Conservation (phyloP, 2,329 filamentous ascomycete genomes). For the Niveomyces coronatus region DNA sequence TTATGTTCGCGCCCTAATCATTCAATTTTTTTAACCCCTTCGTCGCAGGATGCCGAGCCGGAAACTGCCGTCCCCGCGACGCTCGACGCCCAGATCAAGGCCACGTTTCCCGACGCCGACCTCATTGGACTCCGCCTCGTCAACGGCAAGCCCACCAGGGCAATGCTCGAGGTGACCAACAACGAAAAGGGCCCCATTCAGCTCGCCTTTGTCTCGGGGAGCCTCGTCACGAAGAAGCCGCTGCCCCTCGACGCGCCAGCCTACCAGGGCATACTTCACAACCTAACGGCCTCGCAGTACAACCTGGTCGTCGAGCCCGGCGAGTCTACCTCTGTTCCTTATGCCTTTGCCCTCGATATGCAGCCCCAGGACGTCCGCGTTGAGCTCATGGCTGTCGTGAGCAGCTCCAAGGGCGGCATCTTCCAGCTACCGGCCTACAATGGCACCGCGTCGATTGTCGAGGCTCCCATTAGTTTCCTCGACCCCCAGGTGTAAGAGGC, state of each 20-base stretch:
- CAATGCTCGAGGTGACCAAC: constrained; percentile 75
- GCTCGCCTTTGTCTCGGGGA: constrained; percentile 67
- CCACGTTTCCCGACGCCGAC: constrained; percentile 59
- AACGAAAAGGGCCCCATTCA: constrained; percentile 66
- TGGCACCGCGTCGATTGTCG: constrained; percentile 75
- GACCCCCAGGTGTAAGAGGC: constrained; percentile 85
- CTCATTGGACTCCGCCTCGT: constrained; percentile 93
- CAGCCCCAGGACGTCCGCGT: constrained; percentile 82
- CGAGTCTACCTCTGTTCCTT: constrained; percentile 66
- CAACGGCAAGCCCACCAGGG: constrained; percentile 80
- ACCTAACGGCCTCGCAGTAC: constrained; percentile 72
- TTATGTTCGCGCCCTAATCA: constrained; percentile 4
- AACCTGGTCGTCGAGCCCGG: constrained; percentile 64
- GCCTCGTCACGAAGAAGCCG: constrained; percentile 49
- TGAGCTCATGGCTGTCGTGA: constrained; percentile 65
- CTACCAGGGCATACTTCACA: constrained; percentile 58
- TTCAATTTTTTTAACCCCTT: constrained; percentile 10
- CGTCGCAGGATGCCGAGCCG: constrained; percentile 12
- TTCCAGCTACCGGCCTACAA: constrained; percentile 75
- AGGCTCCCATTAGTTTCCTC: constrained; percentile 82
- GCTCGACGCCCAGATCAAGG: constrained; percentile 54
- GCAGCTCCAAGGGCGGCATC: constrained; percentile 53
- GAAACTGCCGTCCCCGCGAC: constrained; percentile 15
- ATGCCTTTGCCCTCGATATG: constrained; percentile 82
- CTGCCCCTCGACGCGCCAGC: constrained; percentile 35